These are phyloP conservation scores for Penicillium sp. DNA, from an alignment of 2,329 filamentous ascomycete genomes.

Conservation along the genomic window DNA sequence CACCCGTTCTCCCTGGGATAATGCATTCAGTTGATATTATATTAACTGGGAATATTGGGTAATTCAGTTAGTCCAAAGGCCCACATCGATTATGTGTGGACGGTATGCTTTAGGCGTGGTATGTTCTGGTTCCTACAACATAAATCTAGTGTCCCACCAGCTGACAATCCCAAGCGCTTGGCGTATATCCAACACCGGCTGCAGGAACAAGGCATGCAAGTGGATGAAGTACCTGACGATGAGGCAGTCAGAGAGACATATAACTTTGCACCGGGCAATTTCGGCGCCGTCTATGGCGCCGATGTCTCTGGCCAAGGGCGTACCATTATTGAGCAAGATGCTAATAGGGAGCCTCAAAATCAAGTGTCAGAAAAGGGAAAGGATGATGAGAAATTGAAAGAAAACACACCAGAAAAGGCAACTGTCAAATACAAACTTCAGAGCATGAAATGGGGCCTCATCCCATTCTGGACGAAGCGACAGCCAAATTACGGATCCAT, in stretches of 20 bases:
- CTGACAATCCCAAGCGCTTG: constrained; percentile 59
- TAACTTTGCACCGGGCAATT: constrained; percentile 87
- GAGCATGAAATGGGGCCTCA: constrained; percentile 91
- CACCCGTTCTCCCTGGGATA: neutral
- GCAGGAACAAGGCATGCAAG: constrained; percentile 69
- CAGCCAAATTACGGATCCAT: constrained; percentile 73
- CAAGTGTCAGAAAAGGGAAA: constrained; percentile 14
- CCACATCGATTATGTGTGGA: constrained; percentile 59
- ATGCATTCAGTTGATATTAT: neutral
- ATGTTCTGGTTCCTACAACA: constrained; percentile 28
- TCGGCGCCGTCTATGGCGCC: constrained; percentile 82
- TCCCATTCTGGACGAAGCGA: constrained; percentile 90
- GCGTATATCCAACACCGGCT: constrained; percentile 73
- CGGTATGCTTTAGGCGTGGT: constrained; percentile 65
- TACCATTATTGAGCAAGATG: constrained; percentile 25
- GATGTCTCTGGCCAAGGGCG: constrained; percentile 62
- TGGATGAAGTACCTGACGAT: constrained; percentile 70
- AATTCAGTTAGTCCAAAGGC: neutral
- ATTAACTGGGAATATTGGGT: no score
- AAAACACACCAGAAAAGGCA: constrained; percentile 13
- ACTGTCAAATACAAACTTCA: constrained; percentile 74
- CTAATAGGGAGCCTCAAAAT: constrained; percentile 13
- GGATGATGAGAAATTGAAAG: constrained; percentile 15
- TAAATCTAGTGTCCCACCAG: neutral
- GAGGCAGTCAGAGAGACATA: constrained; percentile 72